phyloP scores from a whole-genome alignment of 495 filamentous ascomycete species.

The Wilcoxina mikolae region DNA sequence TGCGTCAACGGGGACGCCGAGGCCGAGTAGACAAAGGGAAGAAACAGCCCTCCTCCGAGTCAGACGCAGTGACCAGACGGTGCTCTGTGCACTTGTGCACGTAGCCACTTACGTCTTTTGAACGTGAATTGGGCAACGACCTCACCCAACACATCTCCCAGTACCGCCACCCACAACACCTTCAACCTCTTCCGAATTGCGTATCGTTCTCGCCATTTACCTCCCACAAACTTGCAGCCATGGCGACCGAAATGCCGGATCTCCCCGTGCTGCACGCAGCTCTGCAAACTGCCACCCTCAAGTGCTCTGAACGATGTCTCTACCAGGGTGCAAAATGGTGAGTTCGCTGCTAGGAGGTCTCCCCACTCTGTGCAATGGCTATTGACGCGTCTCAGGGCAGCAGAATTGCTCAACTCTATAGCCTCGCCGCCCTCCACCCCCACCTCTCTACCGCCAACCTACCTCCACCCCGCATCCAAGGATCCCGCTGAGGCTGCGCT shows the following conservation, averaged over 20 bases:
- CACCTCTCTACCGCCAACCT: slow-evolving; percentile 22
- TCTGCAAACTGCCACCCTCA: slow-evolving; percentile 68
- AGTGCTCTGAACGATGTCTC: slow-evolving; percentile 86
- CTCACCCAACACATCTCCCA: neutral
- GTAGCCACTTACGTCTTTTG: neutral
- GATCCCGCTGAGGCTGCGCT: slow-evolving; percentile 57
- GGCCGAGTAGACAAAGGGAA: no score
- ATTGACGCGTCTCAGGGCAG: slow-evolving; percentile 48
- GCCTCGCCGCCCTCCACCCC: slow-evolving; percentile 28
- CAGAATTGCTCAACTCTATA: slow-evolving; percentile 81
- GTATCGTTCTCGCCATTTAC: no score
- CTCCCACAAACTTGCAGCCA: neutral
- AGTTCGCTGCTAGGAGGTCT: neutral
- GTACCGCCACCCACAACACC: neutral
- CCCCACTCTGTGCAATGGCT: neutral
- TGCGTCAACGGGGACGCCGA: no score
- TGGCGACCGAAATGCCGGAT: slow-evolving; percentile 24
- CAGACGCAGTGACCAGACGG: no score
- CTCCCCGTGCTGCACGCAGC: slow-evolving; percentile 30
- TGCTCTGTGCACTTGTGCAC: no score
- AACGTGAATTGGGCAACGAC: neutral
- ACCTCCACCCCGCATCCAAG: slow-evolving; percentile 30
- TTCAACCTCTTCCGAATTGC: neutral
- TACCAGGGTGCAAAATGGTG: slow-evolving; percentile 98
- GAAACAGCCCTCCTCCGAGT: no score